Conservation (phyloP, 306 rosid species). For the Trichosanthes cucumerina region DNA sequence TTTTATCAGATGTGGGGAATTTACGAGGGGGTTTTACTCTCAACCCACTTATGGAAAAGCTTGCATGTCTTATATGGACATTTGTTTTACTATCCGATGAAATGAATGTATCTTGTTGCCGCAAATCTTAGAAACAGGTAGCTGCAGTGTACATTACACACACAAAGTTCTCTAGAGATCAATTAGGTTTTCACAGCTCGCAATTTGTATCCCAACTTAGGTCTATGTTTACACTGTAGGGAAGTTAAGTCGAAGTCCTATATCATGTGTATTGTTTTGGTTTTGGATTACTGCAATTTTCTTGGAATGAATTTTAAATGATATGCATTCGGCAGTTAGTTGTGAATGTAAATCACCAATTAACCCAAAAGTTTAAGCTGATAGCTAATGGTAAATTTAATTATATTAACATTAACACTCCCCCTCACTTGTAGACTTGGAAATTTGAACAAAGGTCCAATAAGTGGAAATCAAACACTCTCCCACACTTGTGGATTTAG, state of each 20-base stretch:
- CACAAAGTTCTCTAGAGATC: neutral
- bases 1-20: slow-evolving; percentile 19
- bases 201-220: neutral
- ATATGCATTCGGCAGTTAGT: neutral
- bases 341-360: too few relatives aligned
- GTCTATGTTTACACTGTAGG: neutral
- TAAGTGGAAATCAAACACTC: too few relatives aligned
- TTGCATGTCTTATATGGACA: neutral
- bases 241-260: neutral
- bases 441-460: too few relatives aligned
- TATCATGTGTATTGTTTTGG: neutral
- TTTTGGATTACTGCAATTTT: neutral
- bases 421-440: too few relatives aligned
- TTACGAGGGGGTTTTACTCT: neutral
- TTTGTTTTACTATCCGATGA: neutral
- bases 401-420: too few relatives aligned
- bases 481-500: too few relatives aligned
- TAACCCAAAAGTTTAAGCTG: too few relatives aligned
- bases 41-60: neutral
- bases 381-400: too few relatives aligned
- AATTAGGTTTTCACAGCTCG: neutral
- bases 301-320: neutral
- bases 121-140: neutral
- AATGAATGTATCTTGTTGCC: neutral
- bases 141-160: neutral